Base-by-base conservation (phyloP, 768 basidiomycete species). In the Suillus discolor region DNA sequence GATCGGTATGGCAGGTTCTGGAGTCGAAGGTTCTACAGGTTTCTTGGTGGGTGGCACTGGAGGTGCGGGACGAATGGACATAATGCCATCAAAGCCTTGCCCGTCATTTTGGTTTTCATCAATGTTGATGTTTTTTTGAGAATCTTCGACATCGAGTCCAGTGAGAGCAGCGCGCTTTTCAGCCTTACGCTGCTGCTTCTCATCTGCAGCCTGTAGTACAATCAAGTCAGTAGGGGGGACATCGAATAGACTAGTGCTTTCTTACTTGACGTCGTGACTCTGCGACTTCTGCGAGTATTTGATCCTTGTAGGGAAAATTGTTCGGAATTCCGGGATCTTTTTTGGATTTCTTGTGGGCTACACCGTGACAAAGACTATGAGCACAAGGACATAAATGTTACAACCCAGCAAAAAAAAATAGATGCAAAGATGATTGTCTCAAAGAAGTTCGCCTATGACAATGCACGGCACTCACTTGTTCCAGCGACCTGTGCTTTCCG, bases 281-380 rank as follows among this genome's bases (percentile, higher is more conserved):
- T 54, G 90, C 89, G 61, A 97, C 85, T 72, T 98, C 96, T 6
- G 94, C 96, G 36, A 98, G 81, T 68, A 98, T 91, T 77, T 94
- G 89, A 72, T 96, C 96, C 79, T 97, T 98, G 84, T 90, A 96
- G 5, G 94, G 95, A 79, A 95, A 95, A 66, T 88, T 89, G 78
- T 92, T 96, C 7, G 96, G 96, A 69, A 97, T 95, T 55, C 96
- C 96, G 38, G 92, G 94, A 76, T 98, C 96, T 76, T 93, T 96
- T 67, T 70, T 78, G 13, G 74, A 75, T 64, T 75, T 75, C 72
- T 87, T 84, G 67, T 89, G 87, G 77, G 92, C 91, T 92, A 68
- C 4, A n/a, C n/a, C n/a, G n/a, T n/a, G n/a, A 49, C 15, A 36
- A 62, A 53, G 61, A n/a, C 31, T 34, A 31, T 45, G 53, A 49